These are phyloP conservation scores for Pontederia crassipes DNA, from an alignment of 176 grass and related monocot species.

Conservation along the genomic window DNA sequence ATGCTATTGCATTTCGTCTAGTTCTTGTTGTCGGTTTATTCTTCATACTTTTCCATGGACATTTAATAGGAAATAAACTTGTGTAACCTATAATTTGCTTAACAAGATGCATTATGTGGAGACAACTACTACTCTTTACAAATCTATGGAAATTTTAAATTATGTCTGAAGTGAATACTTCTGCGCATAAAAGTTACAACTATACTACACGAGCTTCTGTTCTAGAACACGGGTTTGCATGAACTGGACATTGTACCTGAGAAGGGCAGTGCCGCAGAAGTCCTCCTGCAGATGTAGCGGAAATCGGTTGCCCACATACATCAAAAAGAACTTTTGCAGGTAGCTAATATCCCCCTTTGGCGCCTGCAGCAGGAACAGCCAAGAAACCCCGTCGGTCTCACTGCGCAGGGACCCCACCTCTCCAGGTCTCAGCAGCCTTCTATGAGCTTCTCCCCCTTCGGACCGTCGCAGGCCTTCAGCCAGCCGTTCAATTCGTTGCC, in stretches of 20 bases:
- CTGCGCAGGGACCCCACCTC: too few relatives aligned
- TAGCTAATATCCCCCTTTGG: conserved; percentile 90
- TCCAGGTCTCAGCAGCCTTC: conserved; percentile 28
- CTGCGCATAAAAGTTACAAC: too few relatives aligned
- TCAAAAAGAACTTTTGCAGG: conserved; percentile 80
- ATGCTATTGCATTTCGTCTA: too few relatives aligned
- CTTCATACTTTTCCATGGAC: too few relatives aligned
- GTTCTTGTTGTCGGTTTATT: too few relatives aligned
- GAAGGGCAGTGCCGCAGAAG: conserved; percentile 86
- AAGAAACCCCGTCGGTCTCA: not conserved
- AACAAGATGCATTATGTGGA: too few relatives aligned
- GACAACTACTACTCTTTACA: too few relatives aligned
- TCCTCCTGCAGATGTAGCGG: conserved; percentile 84
- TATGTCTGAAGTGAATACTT: too few relatives aligned
- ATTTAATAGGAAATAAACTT: too few relatives aligned
- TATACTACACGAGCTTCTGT: too few relatives aligned
- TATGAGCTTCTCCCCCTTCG: conserved; percentile 33
- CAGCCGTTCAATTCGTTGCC: conserved; percentile 44
- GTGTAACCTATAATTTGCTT: too few relatives aligned
- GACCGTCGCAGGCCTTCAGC: conserved; percentile 38
- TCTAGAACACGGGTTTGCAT: not conserved
- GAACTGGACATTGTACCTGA: conserved; percentile 30
- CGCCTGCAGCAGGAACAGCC: conserved; percentile 27
- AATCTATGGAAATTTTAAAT: too few relatives aligned
- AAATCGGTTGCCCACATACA: conserved; percentile 62